A percentile compares a stretch with the other conserved stretches of the same genome.
These are phyloP conservation scores for Viola pubescens DNA, from an alignment of 441 rosid species.

Conservation along the genomic window DNA sequence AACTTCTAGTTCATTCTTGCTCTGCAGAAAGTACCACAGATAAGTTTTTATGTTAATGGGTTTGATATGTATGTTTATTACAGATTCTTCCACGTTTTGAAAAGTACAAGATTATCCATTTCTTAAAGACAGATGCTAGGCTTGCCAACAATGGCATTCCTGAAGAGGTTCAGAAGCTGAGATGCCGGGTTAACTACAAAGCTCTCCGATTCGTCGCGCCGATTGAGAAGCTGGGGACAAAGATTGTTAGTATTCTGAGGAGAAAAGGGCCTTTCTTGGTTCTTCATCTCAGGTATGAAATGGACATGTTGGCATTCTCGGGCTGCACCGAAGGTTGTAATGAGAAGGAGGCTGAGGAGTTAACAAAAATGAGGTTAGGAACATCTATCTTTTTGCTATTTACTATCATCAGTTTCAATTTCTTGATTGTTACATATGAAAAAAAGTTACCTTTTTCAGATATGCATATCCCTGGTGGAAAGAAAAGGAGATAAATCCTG, in stretches of 20 bases:
- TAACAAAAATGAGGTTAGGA: slow-evolving; percentile 59
- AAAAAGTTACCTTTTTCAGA: slow-evolving; percentile 19
- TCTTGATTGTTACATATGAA: too few relatives aligned
- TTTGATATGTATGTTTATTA: neutral
- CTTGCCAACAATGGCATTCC: slow-evolving; percentile 53
- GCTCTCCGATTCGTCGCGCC: slow-evolving; percentile 57
- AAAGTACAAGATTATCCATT: slow-evolving; percentile 52
- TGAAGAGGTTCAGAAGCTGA: slow-evolving; percentile 51
- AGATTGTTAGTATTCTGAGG: slow-evolving; percentile 43
- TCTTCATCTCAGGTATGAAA: slow-evolving; percentile 67
- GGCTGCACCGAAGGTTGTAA: slow-evolving; percentile 66
- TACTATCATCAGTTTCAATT: too few relatives aligned
- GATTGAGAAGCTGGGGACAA: slow-evolving; percentile 56
- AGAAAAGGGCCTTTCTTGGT: slow-evolving; percentile 55
- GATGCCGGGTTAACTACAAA: slow-evolving; percentile 62
- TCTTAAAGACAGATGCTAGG: slow-evolving; percentile 61
- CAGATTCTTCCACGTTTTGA: slow-evolving; percentile 65
- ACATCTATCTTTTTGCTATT: neutral
- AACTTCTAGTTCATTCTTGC: neutral
- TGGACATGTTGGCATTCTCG: slow-evolving; percentile 76
- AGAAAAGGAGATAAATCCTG: slow-evolving; percentile 54
- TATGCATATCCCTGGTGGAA: slow-evolving; percentile 73
- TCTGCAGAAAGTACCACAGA: too few relatives aligned
- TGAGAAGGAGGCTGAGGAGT: slow-evolving; percentile 46
- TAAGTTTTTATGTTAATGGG: too few relatives aligned